Conservation (phyloP, 2,329 filamentous ascomycete genomes). For the Aureobasidium leucospermi region DNA sequence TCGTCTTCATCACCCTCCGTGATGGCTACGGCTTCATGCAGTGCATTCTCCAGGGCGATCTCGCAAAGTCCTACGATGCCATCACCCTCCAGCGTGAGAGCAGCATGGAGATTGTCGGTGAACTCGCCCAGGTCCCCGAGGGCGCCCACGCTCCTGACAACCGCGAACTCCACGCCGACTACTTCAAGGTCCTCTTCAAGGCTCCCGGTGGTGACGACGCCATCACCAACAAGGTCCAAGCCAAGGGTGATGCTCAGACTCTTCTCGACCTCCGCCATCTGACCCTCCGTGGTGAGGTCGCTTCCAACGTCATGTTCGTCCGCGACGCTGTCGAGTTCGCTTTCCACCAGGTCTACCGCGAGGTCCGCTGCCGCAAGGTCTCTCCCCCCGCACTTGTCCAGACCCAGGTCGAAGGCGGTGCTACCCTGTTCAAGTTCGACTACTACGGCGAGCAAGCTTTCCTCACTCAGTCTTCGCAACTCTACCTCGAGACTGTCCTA, state of each 20-base stretch:
- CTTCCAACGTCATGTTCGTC: slow-evolving; percentile 81
- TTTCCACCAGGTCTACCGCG: slow-evolving; percentile 72
- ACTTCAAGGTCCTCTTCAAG: slow-evolving; percentile 56
- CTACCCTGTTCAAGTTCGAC: slow-evolving; percentile 81
- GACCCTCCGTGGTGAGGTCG: slow-evolving; percentile 73
- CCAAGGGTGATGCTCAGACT: slow-evolving; percentile 61
- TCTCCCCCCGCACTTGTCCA: slow-evolving; percentile 86
- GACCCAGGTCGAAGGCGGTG: slow-evolving; percentile 88
- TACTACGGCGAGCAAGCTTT: slow-evolving; percentile 89
- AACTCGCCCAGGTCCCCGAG: slow-evolving; percentile 72
- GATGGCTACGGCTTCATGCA: slow-evolving; percentile 83
- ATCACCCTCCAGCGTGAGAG: slow-evolving; percentile 79
- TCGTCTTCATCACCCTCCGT: slow-evolving; percentile 77
- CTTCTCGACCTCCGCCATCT: slow-evolving; percentile 79
- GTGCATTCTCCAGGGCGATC: slow-evolving; percentile 70
- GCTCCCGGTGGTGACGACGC: slow-evolving; percentile 83
- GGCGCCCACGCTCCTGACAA: slow-evolving; percentile 72
- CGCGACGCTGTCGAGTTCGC: slow-evolving; percentile 73
- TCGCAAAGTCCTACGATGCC: slow-evolving; percentile 88
- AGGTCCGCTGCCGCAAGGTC: slow-evolving; percentile 72
- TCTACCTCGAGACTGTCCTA: slow-evolving; percentile 93
- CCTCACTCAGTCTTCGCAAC: slow-evolving; percentile 91
- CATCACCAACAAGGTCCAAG: slow-evolving; percentile 74
- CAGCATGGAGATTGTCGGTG: slow-evolving; percentile 75
- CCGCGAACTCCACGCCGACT: slow-evolving; percentile 87